Percentiles rank a stretch among this genome's conserved stretches.
Evolutionary conservation across 2,329 filamentous ascomycete genomes (phyloP).

Genomic region (Torrubiellomyces zombiae): DNA sequence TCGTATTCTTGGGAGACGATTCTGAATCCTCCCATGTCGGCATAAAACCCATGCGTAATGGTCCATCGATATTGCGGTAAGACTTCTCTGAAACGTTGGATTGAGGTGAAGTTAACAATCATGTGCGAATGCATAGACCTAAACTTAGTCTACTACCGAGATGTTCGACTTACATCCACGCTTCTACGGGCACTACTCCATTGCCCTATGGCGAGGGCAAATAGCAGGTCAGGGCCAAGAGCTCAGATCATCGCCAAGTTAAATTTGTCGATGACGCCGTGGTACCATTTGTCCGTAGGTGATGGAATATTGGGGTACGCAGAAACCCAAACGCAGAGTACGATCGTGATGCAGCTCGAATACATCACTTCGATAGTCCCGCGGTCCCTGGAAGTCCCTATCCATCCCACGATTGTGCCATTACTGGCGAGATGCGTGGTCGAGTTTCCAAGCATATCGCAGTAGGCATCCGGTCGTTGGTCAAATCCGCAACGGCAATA

Average conservation of each 20-base stretch:
- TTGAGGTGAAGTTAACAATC: neutral
- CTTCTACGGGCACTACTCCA: conserved; percentile 16
- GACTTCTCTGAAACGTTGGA: no score
- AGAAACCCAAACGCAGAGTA: conserved; percentile 23
- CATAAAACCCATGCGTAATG: conserved; percentile 21
- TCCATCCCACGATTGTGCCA: neutral
- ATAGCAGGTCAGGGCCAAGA: conserved; percentile 20
- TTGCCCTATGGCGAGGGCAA: conserved; percentile 18
- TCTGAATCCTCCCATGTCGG: conserved; percentile 22
- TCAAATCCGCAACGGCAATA: no score
- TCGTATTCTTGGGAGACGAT: conserved; percentile 13
- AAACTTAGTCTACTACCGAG: no score
- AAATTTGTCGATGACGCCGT: conserved; percentile 14
- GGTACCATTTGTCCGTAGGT: conserved; percentile 13
- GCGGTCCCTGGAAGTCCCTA: conserved; percentile 14
- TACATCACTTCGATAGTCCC: conserved; percentile 23
- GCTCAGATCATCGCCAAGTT: conserved; percentile 17
- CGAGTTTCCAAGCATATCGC: no score
- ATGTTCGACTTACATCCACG: conserved; percentile 9
- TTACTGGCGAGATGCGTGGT: no score
- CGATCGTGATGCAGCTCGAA: conserved; percentile 20
- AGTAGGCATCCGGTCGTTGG: no score
- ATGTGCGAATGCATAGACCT: neutral
- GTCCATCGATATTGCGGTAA: no score
- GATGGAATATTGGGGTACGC: conserved; percentile 21